Evolutionary conservation across 2,329 filamentous ascomycete genomes (phyloP).

Genomic region (Mollisiaceae sp.): DNA sequence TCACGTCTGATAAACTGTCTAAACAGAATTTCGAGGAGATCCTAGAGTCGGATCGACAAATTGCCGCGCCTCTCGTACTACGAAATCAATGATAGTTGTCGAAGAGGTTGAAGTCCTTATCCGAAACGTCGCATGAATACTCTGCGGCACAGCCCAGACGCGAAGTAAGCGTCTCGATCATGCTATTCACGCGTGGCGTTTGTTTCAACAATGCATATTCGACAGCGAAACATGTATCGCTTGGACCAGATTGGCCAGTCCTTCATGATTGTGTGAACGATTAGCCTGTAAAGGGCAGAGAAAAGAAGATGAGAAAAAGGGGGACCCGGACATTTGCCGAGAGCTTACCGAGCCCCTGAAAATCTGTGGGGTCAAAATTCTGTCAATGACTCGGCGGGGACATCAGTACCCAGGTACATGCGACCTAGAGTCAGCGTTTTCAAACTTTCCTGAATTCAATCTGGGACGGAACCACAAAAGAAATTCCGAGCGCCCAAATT

Average conservation of each 20-base stretch:
- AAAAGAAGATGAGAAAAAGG: not conserved
- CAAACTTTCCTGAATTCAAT: too few species aligned
- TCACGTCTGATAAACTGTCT: not conserved
- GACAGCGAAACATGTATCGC: not conserved
- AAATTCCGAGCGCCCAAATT: too few species aligned
- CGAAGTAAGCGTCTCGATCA: not conserved
- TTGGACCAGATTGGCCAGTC: not conserved
- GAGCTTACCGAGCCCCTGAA: constrained; percentile 4
- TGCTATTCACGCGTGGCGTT: not conserved
- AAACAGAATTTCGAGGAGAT: not conserved
- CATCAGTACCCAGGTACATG: too few species aligned
- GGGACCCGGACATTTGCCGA: not conserved
- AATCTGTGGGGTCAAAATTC: not conserved
- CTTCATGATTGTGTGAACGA: not conserved
- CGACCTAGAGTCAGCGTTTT: too few species aligned
- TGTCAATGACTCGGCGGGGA: too few species aligned
- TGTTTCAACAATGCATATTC: not conserved
- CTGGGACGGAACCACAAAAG: too few species aligned
- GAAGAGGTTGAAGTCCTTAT: constrained; percentile 7
- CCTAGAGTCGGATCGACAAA: constrained; percentile 9
- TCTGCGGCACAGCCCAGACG: constrained; percentile 6
- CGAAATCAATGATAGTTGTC: not conserved
- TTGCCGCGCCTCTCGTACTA: not conserved
- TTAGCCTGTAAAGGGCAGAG: not conserved
- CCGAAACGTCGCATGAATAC: constrained; percentile 7